Conservation (phyloP, 1,139 yeast genomes). For the Hanseniaspora uvarum region DNA sequence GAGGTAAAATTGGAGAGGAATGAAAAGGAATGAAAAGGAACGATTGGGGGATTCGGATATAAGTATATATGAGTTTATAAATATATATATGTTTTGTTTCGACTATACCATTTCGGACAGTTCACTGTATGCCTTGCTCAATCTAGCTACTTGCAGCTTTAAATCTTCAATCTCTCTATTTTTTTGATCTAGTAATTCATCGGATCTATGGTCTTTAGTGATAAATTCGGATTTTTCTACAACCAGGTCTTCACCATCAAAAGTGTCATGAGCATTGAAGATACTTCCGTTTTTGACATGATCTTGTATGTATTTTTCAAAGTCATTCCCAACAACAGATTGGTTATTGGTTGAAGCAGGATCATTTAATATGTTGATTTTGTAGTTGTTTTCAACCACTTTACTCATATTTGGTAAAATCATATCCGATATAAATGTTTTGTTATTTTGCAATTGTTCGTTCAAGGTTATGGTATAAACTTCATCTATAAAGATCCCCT, state of each 20-base stretch:
- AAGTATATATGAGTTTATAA: too few species aligned
- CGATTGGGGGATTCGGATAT: too few species aligned
- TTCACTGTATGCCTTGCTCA: constrained; percentile 50
- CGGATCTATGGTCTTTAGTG: not conserved
- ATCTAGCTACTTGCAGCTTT: constrained; percentile 40
- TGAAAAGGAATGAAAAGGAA: too few species aligned
- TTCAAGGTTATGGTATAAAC: not conserved
- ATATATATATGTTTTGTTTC: too few species aligned
- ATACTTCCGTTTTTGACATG: constrained; percentile 1
- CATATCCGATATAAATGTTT: constrained; percentile 18
- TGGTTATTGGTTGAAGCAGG: constrained; percentile 31
- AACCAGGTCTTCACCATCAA: not conserved
- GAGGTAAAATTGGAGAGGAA: too few species aligned
- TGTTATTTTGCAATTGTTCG: constrained; percentile 27
- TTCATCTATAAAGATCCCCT: constrained; percentile 12
- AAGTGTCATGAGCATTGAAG: not conserved
- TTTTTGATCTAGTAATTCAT: constrained; percentile 17
- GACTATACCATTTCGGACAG: constrained; percentile 42
- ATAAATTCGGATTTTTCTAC: not conserved
- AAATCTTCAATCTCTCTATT: constrained; percentile 31
- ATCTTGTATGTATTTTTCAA: constrained; percentile 18
- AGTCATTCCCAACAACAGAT: constrained; percentile 19
- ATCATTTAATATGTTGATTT: constrained; percentile 37
- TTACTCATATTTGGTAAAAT: constrained; percentile 31
- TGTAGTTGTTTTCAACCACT: constrained; percentile 21